Evolutionary conservation across 2,329 filamentous ascomycete genomes (phyloP).

Genomic region (Alternaria incomplexa): DNA sequence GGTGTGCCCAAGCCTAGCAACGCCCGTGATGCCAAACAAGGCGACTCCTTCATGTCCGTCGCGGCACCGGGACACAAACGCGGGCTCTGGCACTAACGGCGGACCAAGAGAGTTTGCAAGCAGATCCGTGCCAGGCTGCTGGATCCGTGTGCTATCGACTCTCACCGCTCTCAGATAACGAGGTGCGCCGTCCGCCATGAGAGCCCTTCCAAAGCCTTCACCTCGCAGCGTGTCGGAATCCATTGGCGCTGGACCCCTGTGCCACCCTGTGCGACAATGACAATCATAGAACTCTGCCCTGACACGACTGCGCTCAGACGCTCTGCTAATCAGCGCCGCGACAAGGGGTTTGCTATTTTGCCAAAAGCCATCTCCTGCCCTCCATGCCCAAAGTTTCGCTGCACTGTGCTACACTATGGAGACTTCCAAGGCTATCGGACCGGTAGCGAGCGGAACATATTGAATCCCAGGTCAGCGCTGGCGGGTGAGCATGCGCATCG

Average conservation of each 20-base stretch:
- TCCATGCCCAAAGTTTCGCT: background rate
- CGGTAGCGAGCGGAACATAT: conserved; percentile 36
- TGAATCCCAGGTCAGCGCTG: conserved; percentile 16
- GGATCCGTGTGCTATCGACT: conserved; percentile 22
- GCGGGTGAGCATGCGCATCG: conserved; percentile 32
- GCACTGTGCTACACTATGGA: conserved; percentile 11
- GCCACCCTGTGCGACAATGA: conserved; percentile 26
- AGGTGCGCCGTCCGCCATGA: conserved; percentile 7
- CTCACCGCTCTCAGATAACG: conserved; percentile 30
- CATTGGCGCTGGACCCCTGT: conserved; percentile 25
- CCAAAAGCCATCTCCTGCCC: conserved; percentile 8
- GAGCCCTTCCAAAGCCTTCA: conserved; percentile 13
- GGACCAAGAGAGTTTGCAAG: conserved; percentile 32
- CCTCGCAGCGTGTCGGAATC: conserved; percentile 14
- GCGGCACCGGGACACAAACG: conserved; percentile 43
- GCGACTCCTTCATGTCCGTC: conserved; percentile 29
- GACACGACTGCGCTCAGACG: conserved; percentile 23
- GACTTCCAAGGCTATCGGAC: conserved; percentile 12
- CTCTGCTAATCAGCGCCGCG: conserved; percentile 8
- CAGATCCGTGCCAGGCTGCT: conserved; percentile 36
- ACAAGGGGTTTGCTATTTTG: conserved; percentile 25
- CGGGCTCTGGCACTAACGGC: conserved; percentile 37
- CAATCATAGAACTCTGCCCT: conserved; percentile 21
- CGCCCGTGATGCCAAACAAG: conserved; percentile 19
- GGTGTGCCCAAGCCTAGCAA: conserved; percentile 16